Conservation (phyloP, 2,329 filamentous ascomycete species). For the Claviceps lovelessii region DNA sequence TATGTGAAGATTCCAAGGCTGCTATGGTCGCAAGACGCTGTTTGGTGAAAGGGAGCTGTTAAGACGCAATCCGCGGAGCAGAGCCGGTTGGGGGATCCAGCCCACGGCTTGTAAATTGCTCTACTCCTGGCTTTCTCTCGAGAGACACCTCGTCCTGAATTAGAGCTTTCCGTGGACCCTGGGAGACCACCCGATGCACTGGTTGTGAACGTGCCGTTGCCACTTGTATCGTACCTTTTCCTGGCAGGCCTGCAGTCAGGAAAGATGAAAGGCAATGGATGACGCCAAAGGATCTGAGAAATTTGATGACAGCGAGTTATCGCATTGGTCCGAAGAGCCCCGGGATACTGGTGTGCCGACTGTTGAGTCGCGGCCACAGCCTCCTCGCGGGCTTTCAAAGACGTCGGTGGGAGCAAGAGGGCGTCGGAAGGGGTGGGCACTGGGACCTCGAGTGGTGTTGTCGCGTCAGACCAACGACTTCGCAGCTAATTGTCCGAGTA, state of each 20-base stretch:
- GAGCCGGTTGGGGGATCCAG: conserved; percentile 4
- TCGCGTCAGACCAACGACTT: neutral
- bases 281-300: neutral
- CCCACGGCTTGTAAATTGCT: neutral
- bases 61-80: neutral
- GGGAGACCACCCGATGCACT: neutral
- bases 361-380: neutral
- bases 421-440: neutral
- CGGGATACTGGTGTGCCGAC: neutral
- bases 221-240: neutral
- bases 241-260: conserved; percentile 1
- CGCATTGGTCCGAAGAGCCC: neutral
- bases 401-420: neutral
- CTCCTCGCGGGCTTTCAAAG: neutral
- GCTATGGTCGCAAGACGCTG: neutral
- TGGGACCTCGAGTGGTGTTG: neutral
- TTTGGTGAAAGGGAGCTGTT: conserved; percentile 7
- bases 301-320: neutral
- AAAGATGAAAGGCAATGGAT: neutral
- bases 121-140: neutral
- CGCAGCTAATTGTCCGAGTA: neutral
- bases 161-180: neutral
- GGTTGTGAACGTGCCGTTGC: neutral
- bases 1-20: neutral
- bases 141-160: neutral